A percentile compares a stretch with the other conserved stretches of the same genome.
Evolutionary conservation across 352 stramenopile species (phyloP).

Genomic region (Globisporangium heterothallicum): DNA sequence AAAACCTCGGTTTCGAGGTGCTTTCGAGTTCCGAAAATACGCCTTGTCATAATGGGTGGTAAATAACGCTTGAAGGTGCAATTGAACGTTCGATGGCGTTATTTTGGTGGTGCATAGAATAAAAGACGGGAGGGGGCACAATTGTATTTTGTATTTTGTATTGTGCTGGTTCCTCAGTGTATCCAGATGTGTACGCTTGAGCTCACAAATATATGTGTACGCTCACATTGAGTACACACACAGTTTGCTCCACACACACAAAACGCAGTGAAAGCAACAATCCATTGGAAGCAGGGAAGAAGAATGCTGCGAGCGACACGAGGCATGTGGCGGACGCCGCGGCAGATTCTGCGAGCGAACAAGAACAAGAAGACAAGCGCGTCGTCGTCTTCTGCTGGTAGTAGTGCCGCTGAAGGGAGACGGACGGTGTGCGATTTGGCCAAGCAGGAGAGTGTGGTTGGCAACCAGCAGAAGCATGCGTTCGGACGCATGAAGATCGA

Average conservation of each 20-base stretch:
- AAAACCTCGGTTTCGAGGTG: conserved; percentile 1
- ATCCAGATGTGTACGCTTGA: no score
- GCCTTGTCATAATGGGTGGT: not conserved
- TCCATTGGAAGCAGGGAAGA: not conserved
- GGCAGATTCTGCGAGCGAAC: conserved; percentile 42
- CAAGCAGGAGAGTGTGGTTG: conserved; percentile 40
- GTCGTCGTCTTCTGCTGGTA: not conserved
- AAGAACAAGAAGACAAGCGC: conserved; percentile 20
- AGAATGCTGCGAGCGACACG: conserved; percentile 50
- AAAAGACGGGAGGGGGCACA: no score
- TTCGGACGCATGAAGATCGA: conserved; percentile 43
- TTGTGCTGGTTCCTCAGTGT: no score
- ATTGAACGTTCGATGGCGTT: conserved; percentile 4
- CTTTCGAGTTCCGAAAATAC: not conserved
- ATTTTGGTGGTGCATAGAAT: no score
- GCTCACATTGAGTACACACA: no score
- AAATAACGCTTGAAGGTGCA: not conserved
- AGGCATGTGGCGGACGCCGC: conserved; percentile 44
- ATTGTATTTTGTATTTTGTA: no score
- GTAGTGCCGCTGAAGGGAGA: conserved; percentile 11
- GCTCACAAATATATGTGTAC: no score
- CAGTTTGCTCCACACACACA: not conserved
- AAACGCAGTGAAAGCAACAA: not conserved
- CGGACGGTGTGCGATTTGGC: conserved; percentile 5
- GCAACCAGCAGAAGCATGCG: conserved; percentile 35